Conservation (phyloP, 1,284 basidiomycete genomes). For the Moniliophthora roreri region DNA sequence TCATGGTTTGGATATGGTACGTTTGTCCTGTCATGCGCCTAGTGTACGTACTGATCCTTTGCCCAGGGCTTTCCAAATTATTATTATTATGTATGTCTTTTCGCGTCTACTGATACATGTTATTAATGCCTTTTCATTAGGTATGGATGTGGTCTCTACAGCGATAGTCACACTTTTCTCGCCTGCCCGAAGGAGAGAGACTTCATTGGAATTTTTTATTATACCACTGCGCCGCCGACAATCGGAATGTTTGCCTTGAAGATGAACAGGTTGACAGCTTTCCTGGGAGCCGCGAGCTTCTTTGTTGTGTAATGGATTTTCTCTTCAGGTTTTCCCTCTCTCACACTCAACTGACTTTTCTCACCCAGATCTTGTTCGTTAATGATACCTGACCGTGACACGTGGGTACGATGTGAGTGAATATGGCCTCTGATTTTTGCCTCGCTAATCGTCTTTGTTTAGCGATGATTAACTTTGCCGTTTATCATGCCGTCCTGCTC, state of each 20-base stretch:
- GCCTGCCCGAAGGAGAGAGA: slow-evolving; percentile 9
- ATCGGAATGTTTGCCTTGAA: slow-evolving; percentile 64
- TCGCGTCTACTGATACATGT: background rate
- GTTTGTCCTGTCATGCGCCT: background rate
- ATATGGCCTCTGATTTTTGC: background rate
- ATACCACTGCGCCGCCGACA: slow-evolving; percentile 41
- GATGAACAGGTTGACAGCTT: slow-evolving; percentile 50
- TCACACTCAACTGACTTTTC: background rate
- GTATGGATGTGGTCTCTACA: slow-evolving; percentile 10
- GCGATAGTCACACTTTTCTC: background rate
- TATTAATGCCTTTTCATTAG: background rate
- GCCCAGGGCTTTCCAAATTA: slow-evolving; percentile 9
- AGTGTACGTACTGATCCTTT: background rate
- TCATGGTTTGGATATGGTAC: slow-evolving; percentile 15
- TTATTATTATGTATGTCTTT: slow-evolving; percentile 8
- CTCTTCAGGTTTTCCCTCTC: background rate
- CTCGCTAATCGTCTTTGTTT: background rate
- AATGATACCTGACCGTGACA: slow-evolving; percentile 40
- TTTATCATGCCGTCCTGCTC: slow-evolving; percentile 39
- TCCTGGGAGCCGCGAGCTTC: slow-evolving; percentile 44
- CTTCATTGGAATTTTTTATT: slow-evolving; percentile 12
- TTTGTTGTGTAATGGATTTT: slow-evolving; percentile 40
- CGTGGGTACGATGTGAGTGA: slow-evolving; percentile 42
- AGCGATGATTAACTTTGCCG: slow-evolving; percentile 50
- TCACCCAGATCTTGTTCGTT: slow-evolving; percentile 35